A percentile compares a stretch with the other conserved stretches of the same genome.
phyloP scores from a whole-genome alignment of 352 stramenopile species.

The Globisporangium parvum region DNA sequence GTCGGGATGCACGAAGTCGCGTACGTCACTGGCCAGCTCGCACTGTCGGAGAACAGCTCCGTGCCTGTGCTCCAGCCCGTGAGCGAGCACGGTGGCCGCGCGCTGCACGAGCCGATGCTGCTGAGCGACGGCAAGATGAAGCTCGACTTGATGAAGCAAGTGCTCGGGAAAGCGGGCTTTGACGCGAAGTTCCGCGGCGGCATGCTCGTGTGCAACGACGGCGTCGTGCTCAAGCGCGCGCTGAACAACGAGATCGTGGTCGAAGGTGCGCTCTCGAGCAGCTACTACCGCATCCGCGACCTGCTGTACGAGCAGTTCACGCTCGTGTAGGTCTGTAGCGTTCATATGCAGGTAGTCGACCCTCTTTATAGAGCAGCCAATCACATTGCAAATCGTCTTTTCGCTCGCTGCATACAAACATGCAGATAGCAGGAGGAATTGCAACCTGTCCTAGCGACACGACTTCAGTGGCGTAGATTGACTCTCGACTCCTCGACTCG shows the following conservation, averaged over 20 bases:
- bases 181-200: slow-evolving; percentile 87
- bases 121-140: slow-evolving; percentile 88
- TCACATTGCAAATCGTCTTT: too few relatives aligned
- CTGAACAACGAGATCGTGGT: slow-evolving; percentile 87
- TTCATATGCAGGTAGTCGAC: too few relatives aligned
- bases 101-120: slow-evolving; percentile 71
- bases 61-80: slow-evolving; percentile 65
- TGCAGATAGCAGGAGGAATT: too few relatives aligned
- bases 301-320: slow-evolving; percentile 88
- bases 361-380: too few relatives aligned
- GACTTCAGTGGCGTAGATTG: slow-evolving; percentile 17
- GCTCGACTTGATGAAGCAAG: slow-evolving; percentile 86
- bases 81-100: slow-evolving; percentile 26
- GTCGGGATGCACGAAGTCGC: slow-evolving; percentile 82
- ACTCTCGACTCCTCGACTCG: not conserved
- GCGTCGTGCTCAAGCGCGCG: slow-evolving; percentile 80
- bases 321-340: slow-evolving; percentile 40
- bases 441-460: too few relatives aligned
- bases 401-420: too few relatives aligned
- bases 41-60: slow-evolving; percentile 57
- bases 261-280: slow-evolving; percentile 75
- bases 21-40: slow-evolving; percentile 75
- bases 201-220: slow-evolving; percentile 87
- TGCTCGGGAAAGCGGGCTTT: slow-evolving; percentile 80
- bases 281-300: slow-evolving; percentile 84